These are phyloP conservation scores for Colletotrichum brevisporum DNA, from an alignment of 2,329 filamentous ascomycete species.

Conservation along the genomic window DNA sequence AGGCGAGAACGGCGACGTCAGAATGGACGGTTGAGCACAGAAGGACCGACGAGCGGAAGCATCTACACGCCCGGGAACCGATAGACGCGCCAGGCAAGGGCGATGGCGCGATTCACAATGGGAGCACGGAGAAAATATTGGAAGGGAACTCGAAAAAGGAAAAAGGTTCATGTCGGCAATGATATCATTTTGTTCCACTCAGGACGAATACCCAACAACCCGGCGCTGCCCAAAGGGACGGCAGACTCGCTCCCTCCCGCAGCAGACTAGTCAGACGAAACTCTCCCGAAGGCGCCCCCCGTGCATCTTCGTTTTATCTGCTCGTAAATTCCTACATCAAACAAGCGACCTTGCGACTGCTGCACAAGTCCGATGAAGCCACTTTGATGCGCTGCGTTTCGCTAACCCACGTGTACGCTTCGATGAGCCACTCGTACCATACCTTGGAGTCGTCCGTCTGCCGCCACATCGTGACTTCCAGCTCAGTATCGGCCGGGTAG, in stretches of 20 bases:
- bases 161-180: slow-evolving; percentile 17
- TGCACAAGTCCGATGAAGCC: slow-evolving; percentile 76
- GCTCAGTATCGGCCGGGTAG: slow-evolving; percentile 85
- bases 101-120: slow-evolving; percentile 21
- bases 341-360: slow-evolving; percentile 78
- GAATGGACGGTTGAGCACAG: slow-evolving; percentile 66
- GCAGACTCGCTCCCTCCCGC: slow-evolving; percentile 1
- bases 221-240: slow-evolving; percentile 22
- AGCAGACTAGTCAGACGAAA: slow-evolving; percentile 30
- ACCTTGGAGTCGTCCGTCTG: slow-evolving; percentile 96
- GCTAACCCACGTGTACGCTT: slow-evolving; percentile 79
- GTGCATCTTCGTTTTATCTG: slow-evolving; percentile 18
- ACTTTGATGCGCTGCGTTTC: slow-evolving; percentile 75
- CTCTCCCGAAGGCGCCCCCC: slow-evolving; percentile 24
- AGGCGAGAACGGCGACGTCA: slow-evolving; percentile 66
- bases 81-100: slow-evolving; percentile 8
- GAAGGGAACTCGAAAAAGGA: slow-evolving; percentile 1
- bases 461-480: slow-evolving; percentile 95
- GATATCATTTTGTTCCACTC: slow-evolving; percentile 21
- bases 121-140: slow-evolving; percentile 19
- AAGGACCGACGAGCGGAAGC: slow-evolving; percentile 22
- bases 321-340: slow-evolving; percentile 68
- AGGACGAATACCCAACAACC: slow-evolving; percentile 22
- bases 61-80: slow-evolving; percentile 13
- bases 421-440: slow-evolving; percentile 99